Conservation (phyloP, 2,329 filamentous ascomycete genomes). For the Penicillium hesseltinei region DNA sequence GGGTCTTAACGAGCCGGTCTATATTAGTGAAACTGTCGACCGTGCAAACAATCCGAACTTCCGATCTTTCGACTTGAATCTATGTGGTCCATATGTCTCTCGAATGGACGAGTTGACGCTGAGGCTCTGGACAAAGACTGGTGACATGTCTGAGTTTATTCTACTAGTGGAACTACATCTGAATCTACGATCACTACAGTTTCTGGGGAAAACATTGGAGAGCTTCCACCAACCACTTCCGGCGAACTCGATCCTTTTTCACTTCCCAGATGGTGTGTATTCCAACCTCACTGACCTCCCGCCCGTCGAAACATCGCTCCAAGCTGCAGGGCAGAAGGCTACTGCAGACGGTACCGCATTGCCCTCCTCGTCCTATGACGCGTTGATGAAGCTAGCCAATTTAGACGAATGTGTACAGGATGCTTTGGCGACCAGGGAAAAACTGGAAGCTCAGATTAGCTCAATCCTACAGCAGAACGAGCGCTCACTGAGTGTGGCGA, state of each 20-base stretch:
- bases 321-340: conserved; percentile 13
- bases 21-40: conserved; percentile 78
- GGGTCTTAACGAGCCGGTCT: conserved; percentile 69
- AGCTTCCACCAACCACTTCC: conserved; percentile 71
- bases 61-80: conserved; percentile 73
- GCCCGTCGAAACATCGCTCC: conserved; percentile 34
- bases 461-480: conserved; percentile 42
- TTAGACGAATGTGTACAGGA: conserved; percentile 90
- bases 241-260: conserved; percentile 78
- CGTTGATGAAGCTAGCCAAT: conserved; percentile 82
- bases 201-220: conserved; percentile 66
- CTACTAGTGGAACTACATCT: conserved; percentile 71
- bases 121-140: conserved; percentile 68
- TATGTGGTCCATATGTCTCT: conserved; percentile 62
- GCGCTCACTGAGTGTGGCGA: conserved; percentile 29
- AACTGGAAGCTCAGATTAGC: conserved; percentile 76
- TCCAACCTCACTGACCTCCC: conserved; percentile 69
- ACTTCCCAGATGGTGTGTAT: conserved; percentile 84
- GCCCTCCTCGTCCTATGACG: conserved; percentile 79
- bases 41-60: conserved; percentile 91
- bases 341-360: conserved; percentile 51
- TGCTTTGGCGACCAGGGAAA: conserved; percentile 72
- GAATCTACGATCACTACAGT: conserved; percentile 71
- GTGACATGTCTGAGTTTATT: conserved; percentile 55
- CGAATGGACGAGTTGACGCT: conserved; percentile 65